Evolutionary conservation across 176 grass and related monocot species (phyloP), one percentile per base, ranked within the genome.

Genomic region (Musa schizocarpa): DNA sequence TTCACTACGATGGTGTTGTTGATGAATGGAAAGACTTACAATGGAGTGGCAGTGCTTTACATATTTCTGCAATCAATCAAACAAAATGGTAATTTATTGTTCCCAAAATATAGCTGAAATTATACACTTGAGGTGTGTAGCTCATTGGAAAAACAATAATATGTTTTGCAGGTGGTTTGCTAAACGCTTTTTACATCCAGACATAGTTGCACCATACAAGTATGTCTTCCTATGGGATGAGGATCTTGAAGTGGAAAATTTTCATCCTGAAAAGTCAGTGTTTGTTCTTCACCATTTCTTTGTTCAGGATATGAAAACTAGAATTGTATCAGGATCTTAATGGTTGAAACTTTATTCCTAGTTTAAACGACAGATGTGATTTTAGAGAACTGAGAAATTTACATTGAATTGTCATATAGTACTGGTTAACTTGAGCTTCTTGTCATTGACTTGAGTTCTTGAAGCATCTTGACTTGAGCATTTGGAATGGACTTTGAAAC

Each of bases 171-270:
- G 71, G 71, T 74, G 71, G 71, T 74, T 74, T 74, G 52, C 71
- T 26, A 74, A 74, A 53, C 71, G 71, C 8, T 74, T 74, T 52
- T 74, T 74, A 56, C 71, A 74, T 74, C 71, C 71, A 54, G 71
- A 74, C 51, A 74, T 74, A 2, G 52, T 74, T 29, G 51, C 71
- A 26, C 22, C 21, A 54, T 74, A 74, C 53, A 74, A 74, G n/a
- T 74, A 74, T 26, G 27, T 74, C 21, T 74, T 74, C 53, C 53
- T 74, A 56, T 74, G 72, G 72, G 72, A 74, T 56, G 72, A 74
- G 72, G 72, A 74, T 22, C 72, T 74, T 56, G 72, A 16, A 74
- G 72, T 74, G 72, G 72, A 74, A 17, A 57, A 74, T 34, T 74
- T 74, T 74, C 22, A 74, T 74, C 72, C 72, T 57, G 14, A 70